phyloP scores from a whole-genome alignment of 2,329 filamentous ascomycete genomes.

The Cryphonectria japonica region DNA sequence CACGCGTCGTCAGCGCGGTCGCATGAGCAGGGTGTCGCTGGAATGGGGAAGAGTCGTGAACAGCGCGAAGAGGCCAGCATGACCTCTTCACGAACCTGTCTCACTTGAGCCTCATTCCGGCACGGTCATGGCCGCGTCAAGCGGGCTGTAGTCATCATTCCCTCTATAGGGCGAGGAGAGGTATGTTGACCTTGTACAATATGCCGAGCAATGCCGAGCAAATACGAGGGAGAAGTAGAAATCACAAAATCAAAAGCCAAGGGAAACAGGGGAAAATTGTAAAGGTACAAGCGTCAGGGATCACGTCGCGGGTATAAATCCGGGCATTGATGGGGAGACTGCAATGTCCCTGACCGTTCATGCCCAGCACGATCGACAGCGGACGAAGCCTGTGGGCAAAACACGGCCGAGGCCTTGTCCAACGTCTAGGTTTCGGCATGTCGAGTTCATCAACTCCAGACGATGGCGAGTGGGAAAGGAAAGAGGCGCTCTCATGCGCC shows the following conservation, averaged over 20 bases:
- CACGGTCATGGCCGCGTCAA: neutral
- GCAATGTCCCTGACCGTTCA: neutral
- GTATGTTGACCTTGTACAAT: neutral
- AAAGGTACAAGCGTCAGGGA: neutral
- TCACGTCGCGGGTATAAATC: neutral
- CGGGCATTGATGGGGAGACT: slow-evolving; percentile 2
- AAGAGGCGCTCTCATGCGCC: neutral
- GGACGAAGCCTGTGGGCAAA: neutral
- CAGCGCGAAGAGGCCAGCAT: neutral
- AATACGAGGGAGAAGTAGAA: neutral
- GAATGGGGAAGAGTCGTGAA: slow-evolving; percentile 4
- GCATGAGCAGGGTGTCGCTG: neutral
- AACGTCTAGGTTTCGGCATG: neutral
- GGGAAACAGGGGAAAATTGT: neutral
- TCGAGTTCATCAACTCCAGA: neutral
- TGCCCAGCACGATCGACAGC: neutral
- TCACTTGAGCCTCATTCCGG: slow-evolving; percentile 7
- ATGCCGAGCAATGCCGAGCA: neutral
- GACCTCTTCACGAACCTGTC: neutral
- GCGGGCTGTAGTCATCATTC: neutral
- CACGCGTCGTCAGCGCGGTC: slow-evolving; percentile 6
- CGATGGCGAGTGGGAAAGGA: neutral
- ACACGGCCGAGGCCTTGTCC: neutral
- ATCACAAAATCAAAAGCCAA: neutral
- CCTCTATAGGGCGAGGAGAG: neutral